These are phyloP conservation scores for Cichorium intybus DNA, from an alignment of 140 eudicot genomes.

Conservation along the genomic window DNA sequence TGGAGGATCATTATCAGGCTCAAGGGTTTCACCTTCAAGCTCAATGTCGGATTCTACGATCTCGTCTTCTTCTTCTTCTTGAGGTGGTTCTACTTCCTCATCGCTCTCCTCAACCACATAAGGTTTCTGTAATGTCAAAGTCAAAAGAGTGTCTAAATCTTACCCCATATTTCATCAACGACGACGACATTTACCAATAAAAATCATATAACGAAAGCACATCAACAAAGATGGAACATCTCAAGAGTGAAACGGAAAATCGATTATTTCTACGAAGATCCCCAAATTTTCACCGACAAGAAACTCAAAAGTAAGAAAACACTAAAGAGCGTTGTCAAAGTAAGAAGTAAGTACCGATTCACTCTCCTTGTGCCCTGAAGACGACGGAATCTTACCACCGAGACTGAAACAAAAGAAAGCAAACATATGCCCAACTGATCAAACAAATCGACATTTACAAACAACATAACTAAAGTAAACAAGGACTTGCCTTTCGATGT, in stretches of 20 bases:
- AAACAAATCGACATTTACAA: background rate
- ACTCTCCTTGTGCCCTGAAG: slow-evolving; percentile 13
- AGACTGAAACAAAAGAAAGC: slow-evolving; percentile 38
- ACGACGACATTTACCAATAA: background rate
- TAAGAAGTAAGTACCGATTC: slow-evolving; percentile 38
- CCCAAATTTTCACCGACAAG: background rate
- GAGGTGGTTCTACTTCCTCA: slow-evolving; percentile 45
- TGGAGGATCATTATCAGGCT: slow-evolving; percentile 74
- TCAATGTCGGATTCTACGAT: slow-evolving; percentile 74
- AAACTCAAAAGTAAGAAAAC: background rate
- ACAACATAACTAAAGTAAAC: background rate
- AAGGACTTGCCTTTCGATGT: slow-evolving; percentile 42
- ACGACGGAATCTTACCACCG: slow-evolving; percentile 56
- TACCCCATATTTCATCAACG: background rate
- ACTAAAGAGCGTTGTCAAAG: background rate
- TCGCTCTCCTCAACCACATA: slow-evolving; percentile 61
- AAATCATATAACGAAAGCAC: too few relatives aligned
- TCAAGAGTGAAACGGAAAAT: background rate
- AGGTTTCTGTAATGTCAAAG: slow-evolving; percentile 30
- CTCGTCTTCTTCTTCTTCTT: slow-evolving; percentile 73
- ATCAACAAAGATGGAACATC: background rate
- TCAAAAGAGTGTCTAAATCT: background rate
- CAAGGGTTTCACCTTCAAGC: slow-evolving; percentile 66
- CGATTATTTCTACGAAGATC: background rate
- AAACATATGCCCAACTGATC: background rate